These are phyloP conservation scores for Tetradesmus lagerheimii DNA, from an alignment of 139 green algal genomes.

Conservation along the genomic window DNA sequence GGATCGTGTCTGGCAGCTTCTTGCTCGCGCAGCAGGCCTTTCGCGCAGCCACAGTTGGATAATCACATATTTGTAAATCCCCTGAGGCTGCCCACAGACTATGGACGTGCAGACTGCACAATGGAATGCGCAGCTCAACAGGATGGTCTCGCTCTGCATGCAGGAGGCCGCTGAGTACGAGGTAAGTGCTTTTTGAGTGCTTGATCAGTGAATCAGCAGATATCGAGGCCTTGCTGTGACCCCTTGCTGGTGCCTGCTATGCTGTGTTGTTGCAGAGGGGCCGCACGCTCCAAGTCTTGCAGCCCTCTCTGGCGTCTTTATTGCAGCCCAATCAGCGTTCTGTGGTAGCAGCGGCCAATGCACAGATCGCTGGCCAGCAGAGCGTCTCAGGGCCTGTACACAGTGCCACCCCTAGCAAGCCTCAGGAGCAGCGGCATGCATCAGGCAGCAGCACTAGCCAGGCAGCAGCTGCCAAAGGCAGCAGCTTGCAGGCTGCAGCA, in stretches of 20 bases:
- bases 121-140: slow-evolving; percentile 3
- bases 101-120: background rate
- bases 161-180: slow-evolving; percentile 8
- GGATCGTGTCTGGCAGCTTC: background rate
- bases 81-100: background rate
- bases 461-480: background rate
- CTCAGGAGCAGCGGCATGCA: background rate
- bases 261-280: slow-evolving; percentile 25
- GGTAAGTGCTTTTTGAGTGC: background rate
- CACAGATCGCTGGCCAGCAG: background rate
- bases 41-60: background rate
- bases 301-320: background rate
- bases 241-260: background rate
- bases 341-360: background rate
- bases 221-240: background rate
- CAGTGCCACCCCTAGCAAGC: background rate
- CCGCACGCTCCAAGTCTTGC: background rate
- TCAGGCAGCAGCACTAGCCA: background rate
- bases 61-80: background rate
- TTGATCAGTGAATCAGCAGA: background rate
- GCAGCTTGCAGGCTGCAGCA: background rate
- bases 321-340: background rate
- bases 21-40: background rate
- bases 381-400: background rate
- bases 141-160: slow-evolving; percentile 1